Base-by-base conservation (phyloP, 2,329 filamentous ascomycete genomes). In the Incumbomyces delicatus region DNA sequence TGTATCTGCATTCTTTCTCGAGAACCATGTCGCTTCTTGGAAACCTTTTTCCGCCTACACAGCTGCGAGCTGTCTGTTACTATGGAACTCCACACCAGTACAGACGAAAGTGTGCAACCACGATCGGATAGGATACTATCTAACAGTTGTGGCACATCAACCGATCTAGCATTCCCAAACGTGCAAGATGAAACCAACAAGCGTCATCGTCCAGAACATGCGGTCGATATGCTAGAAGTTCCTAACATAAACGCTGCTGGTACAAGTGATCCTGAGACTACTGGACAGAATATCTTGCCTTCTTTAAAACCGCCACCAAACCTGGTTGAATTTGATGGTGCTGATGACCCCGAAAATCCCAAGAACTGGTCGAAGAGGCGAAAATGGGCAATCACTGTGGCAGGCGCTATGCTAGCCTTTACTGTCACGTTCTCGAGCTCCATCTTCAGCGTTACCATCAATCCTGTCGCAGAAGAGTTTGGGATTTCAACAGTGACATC, bases 341-440 rank as follows among this genome's bases (percentile, higher is more conserved):
- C 53, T 10, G 51, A 59, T 29, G 58, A 61, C 40, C 53, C 52
- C 11, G 51, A 52, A 14, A 58, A 61, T 47, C 58, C 58, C 10
- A 47, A 53, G 48, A 61, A 60, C 45, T 61, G 57, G 57, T 47
- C 53, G 5, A 53, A 44, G n/a, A 39, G 38, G 6, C 50, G 55
- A 49, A 73, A 69, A 58, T 73, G 66, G 66, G 44, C 59, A 6
- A 63, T 68, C 32, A 73, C 70, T 1, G 54, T 67, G 27, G 53
- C 62, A 1, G 60, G 71, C 42, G 67, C 64, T 1, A 32, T 59
- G 2, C 64, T 73, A 58, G 71, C 69, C 1, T 65, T 75, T 46
- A 66, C 61, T 52, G 65, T 72, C 36, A 74, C 71, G 1, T 74
- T 75, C 41, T 63, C 70, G 10, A 68, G 63, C 36, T 70, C 66